phyloP scores from a whole-genome alignment of 2,329 filamentous ascomycete genomes.

The Monilinia fructicola region DNA sequence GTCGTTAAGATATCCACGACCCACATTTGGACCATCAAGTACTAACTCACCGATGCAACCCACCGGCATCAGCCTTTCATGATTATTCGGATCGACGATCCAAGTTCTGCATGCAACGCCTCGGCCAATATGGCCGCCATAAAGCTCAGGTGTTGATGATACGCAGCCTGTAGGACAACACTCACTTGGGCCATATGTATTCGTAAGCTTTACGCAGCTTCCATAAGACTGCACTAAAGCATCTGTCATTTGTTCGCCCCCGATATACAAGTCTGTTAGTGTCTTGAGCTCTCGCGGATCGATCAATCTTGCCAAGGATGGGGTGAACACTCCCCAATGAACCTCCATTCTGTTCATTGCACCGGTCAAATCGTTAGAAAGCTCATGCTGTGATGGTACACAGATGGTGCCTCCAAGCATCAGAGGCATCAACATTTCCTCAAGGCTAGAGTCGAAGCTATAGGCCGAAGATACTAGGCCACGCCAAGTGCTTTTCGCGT shows the following conservation, averaged over 20 bases:
- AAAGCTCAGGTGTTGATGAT: background rate
- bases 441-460: slow-evolving; percentile 26
- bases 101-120: slow-evolving; percentile 38
- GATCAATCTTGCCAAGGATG: slow-evolving; percentile 20
- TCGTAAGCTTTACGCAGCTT: slow-evolving; percentile 7
- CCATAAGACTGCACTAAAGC: slow-evolving; percentile 32
- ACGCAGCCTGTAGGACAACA: background rate
- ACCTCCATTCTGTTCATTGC: slow-evolving; percentile 31
- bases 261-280: background rate
- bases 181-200: slow-evolving; percentile 26
- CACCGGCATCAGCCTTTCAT: slow-evolving; percentile 40
- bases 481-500: background rate
- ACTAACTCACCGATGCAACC: slow-evolving; percentile 44
- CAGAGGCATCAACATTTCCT: slow-evolving; percentile 24
- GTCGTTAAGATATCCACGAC: slow-evolving; percentile 59
- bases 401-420: slow-evolving; percentile 44
- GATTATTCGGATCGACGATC: slow-evolving; percentile 13
- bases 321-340: slow-evolving; percentile 33
- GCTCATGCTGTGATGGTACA: slow-evolving; percentile 43
- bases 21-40: slow-evolving; percentile 55
- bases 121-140: slow-evolving; percentile 9
- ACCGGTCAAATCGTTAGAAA: slow-evolving; percentile 42
- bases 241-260: slow-evolving; percentile 4
- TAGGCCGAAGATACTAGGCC: slow-evolving; percentile 23
- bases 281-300: background rate